Conservation (phyloP, 352 stramenopile species). For the Phytophthora agathidicida region DNA sequence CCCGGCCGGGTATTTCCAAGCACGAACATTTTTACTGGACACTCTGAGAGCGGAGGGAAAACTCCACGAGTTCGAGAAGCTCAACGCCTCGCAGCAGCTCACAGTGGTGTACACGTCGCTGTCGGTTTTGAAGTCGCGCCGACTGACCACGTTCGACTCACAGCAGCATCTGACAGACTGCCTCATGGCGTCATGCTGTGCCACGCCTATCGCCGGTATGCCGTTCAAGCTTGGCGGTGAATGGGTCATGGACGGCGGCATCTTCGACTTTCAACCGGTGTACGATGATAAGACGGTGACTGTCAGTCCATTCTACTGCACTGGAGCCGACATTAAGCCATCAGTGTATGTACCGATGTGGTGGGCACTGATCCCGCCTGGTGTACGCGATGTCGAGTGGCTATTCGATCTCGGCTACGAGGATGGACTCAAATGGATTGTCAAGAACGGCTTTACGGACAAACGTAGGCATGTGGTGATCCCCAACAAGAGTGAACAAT, state of each 20-base stretch:
- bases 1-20: constrained; percentile 55
- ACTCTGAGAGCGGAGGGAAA: constrained; percentile 49
- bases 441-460: constrained; percentile 45
- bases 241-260: constrained; percentile 86
- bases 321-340: constrained; percentile 86
- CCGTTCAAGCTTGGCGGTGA: constrained; percentile 78
- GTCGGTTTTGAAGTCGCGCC: constrained; percentile 61
- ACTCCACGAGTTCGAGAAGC: constrained; percentile 52
- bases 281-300: constrained; percentile 76
- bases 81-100: constrained; percentile 55
- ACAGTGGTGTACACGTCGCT: constrained; percentile 79
- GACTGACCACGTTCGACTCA: constrained; percentile 68
- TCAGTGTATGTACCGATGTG: constrained; percentile 88
- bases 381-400: constrained; percentile 77
- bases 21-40: constrained; percentile 65
- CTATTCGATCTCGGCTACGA: constrained; percentile 86
- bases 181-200: constrained; percentile 79
- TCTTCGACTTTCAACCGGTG: constrained; percentile 88
- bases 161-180: constrained; percentile 58
- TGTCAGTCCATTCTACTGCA: constrained; percentile 88
- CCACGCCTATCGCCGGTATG: constrained; percentile 74
- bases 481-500: constrained; percentile 55
- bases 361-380: constrained; percentile 80
- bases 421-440: constrained; percentile 74
- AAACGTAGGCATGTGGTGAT: constrained; percentile 44